Evolutionary conservation across 768 basidiomycete genomes (phyloP).

Genomic region (Lentinula lateritia): DNA sequence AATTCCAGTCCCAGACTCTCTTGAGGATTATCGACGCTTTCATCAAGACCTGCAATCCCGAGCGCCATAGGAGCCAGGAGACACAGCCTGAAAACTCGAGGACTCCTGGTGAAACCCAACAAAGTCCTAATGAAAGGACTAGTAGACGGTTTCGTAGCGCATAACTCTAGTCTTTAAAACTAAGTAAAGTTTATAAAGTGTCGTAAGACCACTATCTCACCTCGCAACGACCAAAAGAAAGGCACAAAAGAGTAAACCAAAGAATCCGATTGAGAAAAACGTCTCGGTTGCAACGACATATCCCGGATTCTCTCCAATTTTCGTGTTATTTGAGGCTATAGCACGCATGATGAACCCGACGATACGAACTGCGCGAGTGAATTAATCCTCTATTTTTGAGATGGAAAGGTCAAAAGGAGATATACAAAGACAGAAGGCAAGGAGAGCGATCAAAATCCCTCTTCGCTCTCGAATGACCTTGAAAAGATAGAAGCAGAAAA

Average conservation of each 20-base stretch:
- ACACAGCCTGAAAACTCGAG: constrained; percentile 22
- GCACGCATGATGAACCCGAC: constrained; percentile 35
- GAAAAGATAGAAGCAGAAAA: constrained; percentile 16
- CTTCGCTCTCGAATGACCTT: constrained; percentile 15
- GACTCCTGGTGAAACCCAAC: constrained; percentile 20
- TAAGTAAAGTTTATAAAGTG: constrained; percentile 9
- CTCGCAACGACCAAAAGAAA: constrained; percentile 36
- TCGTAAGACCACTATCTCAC: constrained; percentile 16
- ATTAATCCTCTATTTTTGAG: not conserved
- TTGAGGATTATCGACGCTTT: constrained; percentile 11
- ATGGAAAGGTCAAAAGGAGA: not conserved
- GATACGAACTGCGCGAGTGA: constrained; percentile 29
- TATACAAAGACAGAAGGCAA: constrained; percentile 22
- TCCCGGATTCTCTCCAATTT: constrained; percentile 23
- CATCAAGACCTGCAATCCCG: constrained; percentile 24
- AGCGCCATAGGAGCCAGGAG: constrained; percentile 25
- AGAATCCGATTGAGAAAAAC: constrained; percentile 36
- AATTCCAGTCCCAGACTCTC: constrained; percentile 16
- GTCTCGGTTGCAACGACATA: constrained; percentile 32
- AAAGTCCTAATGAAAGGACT: constrained; percentile 9
- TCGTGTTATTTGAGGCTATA: constrained; percentile 22
- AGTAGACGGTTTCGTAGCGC: not conserved
- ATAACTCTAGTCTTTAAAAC: constrained; percentile 9
- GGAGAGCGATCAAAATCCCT: constrained; percentile 18
- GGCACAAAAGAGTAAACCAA: constrained; percentile 33